These are phyloP conservation scores for Diplosphaera chodatii DNA, from an alignment of 139 green algal genomes.

Conservation along the genomic window DNA sequence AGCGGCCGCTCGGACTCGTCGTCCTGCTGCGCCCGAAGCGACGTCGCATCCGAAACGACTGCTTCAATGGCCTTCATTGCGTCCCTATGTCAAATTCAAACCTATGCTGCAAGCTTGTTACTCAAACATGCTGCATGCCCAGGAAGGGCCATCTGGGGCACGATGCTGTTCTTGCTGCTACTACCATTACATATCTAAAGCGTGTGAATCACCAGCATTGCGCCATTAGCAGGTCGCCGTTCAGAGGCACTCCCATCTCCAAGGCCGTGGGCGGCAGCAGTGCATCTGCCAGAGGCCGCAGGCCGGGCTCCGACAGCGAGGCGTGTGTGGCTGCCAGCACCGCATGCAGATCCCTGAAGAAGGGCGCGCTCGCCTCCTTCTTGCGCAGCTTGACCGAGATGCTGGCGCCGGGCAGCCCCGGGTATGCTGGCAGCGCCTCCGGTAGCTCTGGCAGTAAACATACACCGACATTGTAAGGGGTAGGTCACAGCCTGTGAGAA, in stretches of 20 bases:
- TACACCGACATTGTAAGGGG: neutral
- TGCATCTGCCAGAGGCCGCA: neutral
- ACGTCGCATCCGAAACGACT: neutral
- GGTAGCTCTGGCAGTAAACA: constrained; percentile 6
- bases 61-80: neutral
- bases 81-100: neutral
- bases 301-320: neutral
- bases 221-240: neutral
- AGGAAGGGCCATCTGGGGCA: too few species aligned
- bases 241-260: constrained; percentile 15
- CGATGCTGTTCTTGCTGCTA: too few species aligned
- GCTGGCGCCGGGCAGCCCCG: constrained; percentile 14
- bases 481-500: too few species aligned
- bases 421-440: constrained; percentile 24
- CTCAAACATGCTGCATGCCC: too few species aligned
- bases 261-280: constrained; percentile 8
- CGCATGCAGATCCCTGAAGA: constrained; percentile 24
- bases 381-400: constrained; percentile 39
- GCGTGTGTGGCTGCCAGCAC: constrained; percentile 17
- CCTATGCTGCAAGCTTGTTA: too few species aligned
- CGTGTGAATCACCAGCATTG: neutral
- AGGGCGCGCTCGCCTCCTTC: constrained; percentile 26
- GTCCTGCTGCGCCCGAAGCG: neutral
- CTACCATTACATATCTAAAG: too few species aligned
- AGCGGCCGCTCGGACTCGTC: neutral